A percentile compares a stretch with the other conserved stretches of the same genome.
Evolutionary conservation across 1,284 basidiomycete species (phyloP).

Genomic region (Takashimella tepidaria): DNA sequence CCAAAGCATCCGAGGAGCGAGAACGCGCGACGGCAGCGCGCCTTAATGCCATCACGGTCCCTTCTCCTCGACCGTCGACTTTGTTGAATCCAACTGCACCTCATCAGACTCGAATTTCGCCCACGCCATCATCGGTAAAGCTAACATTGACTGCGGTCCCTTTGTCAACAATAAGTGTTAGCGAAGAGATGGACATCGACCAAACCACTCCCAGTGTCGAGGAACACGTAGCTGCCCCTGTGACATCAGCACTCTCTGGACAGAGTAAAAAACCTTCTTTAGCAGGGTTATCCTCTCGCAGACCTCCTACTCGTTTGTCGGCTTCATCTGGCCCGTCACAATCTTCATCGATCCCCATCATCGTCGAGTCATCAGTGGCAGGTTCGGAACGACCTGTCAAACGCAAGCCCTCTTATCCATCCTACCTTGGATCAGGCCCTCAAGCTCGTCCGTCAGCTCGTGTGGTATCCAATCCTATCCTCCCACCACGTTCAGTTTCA

Average conservation of each 20-base stretch:
- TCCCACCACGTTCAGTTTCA: slow-evolving; percentile 11
- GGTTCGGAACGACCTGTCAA: slow-evolving; percentile 1
- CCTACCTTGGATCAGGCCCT: slow-evolving; percentile 36
- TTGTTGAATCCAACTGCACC: neutral
- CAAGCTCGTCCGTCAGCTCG: slow-evolving; percentile 27
- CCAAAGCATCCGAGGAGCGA: neutral
- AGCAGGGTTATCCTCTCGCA: neutral
- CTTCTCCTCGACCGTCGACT: neutral
- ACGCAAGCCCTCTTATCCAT: slow-evolving; percentile 40
- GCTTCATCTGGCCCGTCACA: neutral
- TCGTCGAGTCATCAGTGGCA: neutral
- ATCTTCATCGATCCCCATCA: too few species aligned
- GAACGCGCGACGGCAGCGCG: neutral
- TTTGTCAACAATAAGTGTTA: neutral
- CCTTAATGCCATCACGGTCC: neutral
- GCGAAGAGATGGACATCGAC: neutral
- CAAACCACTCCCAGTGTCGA: too few species aligned
- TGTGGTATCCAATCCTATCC: slow-evolving; percentile 39
- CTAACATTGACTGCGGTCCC: neutral
- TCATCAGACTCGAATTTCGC: neutral
- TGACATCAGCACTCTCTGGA: neutral
- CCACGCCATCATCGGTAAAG: neutral
- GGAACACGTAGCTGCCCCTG: too few species aligned
- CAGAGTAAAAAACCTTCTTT: neutral
- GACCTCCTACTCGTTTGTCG: neutral